phyloP scores from a whole-genome alignment of 352 stramenopile species.

The Globisporangium barbulae region DNA sequence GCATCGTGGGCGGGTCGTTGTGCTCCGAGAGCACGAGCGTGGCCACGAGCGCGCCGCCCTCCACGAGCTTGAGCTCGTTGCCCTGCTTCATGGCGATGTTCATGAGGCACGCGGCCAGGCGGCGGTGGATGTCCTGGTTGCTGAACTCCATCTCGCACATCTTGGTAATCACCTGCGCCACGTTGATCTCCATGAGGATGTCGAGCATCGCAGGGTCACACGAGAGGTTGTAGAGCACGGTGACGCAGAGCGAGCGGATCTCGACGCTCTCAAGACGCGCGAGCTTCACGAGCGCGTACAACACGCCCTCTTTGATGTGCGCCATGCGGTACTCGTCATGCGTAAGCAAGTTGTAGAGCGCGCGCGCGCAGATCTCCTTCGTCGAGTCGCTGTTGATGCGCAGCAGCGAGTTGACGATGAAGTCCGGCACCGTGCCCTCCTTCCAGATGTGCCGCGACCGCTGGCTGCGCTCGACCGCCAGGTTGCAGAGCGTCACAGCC shows the following conservation, averaged over 20 bases:
- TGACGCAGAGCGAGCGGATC: conserved; percentile 76
- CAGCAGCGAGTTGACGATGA: conserved; percentile 87
- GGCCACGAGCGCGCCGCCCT: conserved; percentile 58
- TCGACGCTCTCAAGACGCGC: conserved; percentile 77
- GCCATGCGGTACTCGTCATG: conserved; percentile 74
- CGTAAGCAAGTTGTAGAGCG: conserved; percentile 84
- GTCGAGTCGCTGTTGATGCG: conserved; percentile 88
- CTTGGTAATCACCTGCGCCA: conserved; percentile 82
- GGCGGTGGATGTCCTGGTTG: conserved; percentile 72
- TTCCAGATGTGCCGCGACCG: conserved; percentile 77
- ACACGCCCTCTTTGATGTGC: conserved; percentile 83
- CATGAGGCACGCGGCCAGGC: conserved; percentile 69
- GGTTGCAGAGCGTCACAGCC: conserved; percentile 82
- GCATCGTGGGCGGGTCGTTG: conserved; percentile 65
- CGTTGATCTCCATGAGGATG: conserved; percentile 81
- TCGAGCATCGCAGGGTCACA: conserved; percentile 69
- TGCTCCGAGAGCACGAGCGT: conserved; percentile 70
- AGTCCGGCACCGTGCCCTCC: conserved; percentile 83
- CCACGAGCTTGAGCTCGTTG: conserved; percentile 60
- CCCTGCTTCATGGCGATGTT: conserved; percentile 63
- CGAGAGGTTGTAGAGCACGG: conserved; percentile 83
- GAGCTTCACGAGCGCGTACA: conserved; percentile 88
- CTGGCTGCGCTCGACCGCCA: conserved; percentile 64
- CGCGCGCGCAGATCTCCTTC: conserved; percentile 84
- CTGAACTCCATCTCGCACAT: conserved; percentile 85